phyloP scores from a whole-genome alignment of 495 filamentous ascomycete species.

The Hypoxylon fuscum region DNA sequence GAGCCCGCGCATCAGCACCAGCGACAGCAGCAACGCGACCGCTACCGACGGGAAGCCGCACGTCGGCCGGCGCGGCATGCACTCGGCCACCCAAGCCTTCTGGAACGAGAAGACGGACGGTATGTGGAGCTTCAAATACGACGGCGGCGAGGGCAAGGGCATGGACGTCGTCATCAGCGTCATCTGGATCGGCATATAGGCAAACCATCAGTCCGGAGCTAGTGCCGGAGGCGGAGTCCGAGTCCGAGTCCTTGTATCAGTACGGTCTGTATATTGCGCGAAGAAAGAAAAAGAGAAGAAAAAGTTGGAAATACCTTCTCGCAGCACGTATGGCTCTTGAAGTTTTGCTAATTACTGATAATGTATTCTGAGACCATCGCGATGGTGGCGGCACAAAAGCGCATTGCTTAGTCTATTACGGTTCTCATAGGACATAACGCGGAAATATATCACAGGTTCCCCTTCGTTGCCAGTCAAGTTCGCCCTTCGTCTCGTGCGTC shows the following conservation, averaged over 20 bases:
- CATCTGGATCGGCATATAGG: slow-evolving; percentile 81
- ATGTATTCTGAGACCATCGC: too few relatives aligned
- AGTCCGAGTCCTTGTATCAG: slow-evolving; percentile 4
- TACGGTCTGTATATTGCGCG: slow-evolving; percentile 8
- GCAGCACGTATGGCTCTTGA: background rate
- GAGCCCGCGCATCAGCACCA: slow-evolving; percentile 49
- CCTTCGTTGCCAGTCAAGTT: too few relatives aligned
- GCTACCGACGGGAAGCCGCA: slow-evolving; percentile 64
- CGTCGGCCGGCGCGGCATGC: slow-evolving; percentile 90
- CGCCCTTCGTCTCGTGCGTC: too few relatives aligned
- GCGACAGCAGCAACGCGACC: slow-evolving; percentile 51
- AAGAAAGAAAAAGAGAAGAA: background rate
- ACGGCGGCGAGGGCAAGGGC: slow-evolving; percentile 81
- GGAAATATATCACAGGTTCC: too few relatives aligned
- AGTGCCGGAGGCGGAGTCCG: background rate
- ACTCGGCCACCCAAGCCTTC: slow-evolving; percentile 91
- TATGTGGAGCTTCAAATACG: slow-evolving; percentile 97
- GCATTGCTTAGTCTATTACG: too few relatives aligned
- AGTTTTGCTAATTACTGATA: too few relatives aligned
- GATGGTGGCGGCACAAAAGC: too few relatives aligned
- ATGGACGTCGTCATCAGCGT: slow-evolving; percentile 92
- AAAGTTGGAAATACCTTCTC: background rate
- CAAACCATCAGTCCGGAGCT: background rate
- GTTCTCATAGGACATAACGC: too few relatives aligned
- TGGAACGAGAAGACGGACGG: slow-evolving; percentile 98